A percentile compares a stretch with the other conserved stretches of the same genome.
Evolutionary conservation across 2,329 filamentous ascomycete species (phyloP).

Genomic region (Knufia petricola): DNA sequence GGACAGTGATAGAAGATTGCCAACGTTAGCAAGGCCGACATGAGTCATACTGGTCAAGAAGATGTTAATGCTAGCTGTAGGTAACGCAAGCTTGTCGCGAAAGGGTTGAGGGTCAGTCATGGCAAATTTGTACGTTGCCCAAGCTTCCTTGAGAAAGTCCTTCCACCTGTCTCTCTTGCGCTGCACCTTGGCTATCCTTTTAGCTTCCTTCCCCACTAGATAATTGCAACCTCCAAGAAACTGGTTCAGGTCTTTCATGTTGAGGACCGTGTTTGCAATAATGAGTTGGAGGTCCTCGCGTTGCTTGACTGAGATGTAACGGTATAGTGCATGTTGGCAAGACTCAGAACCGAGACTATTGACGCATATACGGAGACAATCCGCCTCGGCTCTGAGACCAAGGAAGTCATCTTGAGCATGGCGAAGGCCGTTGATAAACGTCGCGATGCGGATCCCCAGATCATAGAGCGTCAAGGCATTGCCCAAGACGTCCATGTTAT

Average conservation of each 20-base stretch:
- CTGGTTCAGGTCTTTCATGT: constrained; percentile 11
- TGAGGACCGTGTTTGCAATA: constrained; percentile 8
- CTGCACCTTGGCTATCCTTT: not conserved
- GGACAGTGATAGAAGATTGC: constrained; percentile 1
- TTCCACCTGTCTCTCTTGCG: not conserved
- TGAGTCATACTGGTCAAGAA: constrained; percentile 8
- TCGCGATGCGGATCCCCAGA: constrained; percentile 7
- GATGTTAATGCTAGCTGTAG: constrained; percentile 9
- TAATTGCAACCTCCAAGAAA: constrained; percentile 7
- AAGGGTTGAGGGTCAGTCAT: constrained; percentile 9
- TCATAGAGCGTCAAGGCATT: constrained; percentile 1
- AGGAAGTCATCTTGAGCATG: constrained; percentile 9
- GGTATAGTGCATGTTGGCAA: constrained; percentile 8
- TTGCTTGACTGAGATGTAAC: constrained; percentile 6
- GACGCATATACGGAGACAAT: constrained; percentile 10
- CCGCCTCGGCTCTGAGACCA: constrained; percentile 9
- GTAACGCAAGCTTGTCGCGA: constrained; percentile 8
- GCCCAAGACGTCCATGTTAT: not conserved
- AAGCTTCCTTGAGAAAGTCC: not conserved
- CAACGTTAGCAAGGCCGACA: constrained; percentile 9
- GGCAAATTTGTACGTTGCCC: constrained; percentile 9
- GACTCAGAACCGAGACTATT: constrained; percentile 8
- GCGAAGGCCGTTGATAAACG: constrained; percentile 6
- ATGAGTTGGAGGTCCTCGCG: constrained; percentile 4
- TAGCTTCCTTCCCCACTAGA: constrained; percentile 3